These are phyloP conservation scores for Pseudozyma tsukubaensis DNA, from an alignment of 1,284 basidiomycete genomes.

Conservation along the genomic window DNA sequence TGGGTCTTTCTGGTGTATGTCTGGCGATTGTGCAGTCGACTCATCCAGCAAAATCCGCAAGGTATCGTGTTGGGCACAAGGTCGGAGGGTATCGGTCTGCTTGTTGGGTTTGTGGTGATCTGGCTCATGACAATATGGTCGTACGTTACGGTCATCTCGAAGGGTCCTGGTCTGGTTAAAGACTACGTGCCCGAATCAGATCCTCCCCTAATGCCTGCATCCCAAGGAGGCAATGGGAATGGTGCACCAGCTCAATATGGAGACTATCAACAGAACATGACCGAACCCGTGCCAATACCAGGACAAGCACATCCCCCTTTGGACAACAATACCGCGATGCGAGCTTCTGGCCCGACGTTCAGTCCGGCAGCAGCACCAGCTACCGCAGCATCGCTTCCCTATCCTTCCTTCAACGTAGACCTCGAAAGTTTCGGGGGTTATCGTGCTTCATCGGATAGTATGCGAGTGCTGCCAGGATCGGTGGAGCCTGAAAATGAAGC, in stretches of 20 bases:
- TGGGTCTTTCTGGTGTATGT: conserved; percentile 63
- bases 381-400: conserved; percentile 8
- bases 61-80: conserved; percentile 36
- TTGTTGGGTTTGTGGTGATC: conserved; percentile 54
- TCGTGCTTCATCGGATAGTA: conserved; percentile 41
- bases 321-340: conserved; percentile 1
- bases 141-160: conserved; percentile 53
- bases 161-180: conserved; percentile 58
- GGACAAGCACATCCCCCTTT: neutral
- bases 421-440: conserved; percentile 35
- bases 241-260: conserved; percentile 1
- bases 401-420: conserved; percentile 35
- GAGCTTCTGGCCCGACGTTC: neutral
- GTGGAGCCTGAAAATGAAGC: conserved; percentile 25
- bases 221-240: neutral
- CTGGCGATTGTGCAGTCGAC: conserved; percentile 52
- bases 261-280: neutral
- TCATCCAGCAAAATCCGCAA: conserved; percentile 43
- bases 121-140: conserved; percentile 63
- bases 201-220: conserved; percentile 8
- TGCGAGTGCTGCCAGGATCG: conserved; percentile 48
- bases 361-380: neutral
- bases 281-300: conserved; percentile 26
- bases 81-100: conserved; percentile 50
- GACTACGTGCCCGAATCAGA: conserved; percentile 50